Evolutionary conservation across 768 basidiomycete genomes (phyloP), one percentile per base, ranked within the genome.

Genomic region (Psilocybe tampanensis): DNA sequence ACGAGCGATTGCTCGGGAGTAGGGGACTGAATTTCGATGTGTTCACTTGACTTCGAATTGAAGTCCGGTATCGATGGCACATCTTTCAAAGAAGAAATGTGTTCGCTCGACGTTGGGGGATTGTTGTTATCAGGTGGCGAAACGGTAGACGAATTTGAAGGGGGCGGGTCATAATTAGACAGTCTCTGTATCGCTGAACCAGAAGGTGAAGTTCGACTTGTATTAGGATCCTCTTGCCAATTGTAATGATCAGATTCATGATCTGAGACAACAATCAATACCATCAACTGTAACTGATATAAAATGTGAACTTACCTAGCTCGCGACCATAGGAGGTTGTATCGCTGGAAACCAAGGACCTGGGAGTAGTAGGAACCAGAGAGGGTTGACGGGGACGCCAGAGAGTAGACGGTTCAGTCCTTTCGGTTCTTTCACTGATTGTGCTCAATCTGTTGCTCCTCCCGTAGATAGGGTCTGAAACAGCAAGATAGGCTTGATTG

Each of bases 371-470:
- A 54, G 76, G 73, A 29, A 71, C 61, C 29, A 71, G 60, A 26
- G 76, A 70, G 39, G 76, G 74, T 50, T 75, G 75, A 39, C 72
- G 71, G 24, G 78, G 73, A 24, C 76, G 76, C 76, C 80, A 80
- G 41, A 75, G 73, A 15, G 78, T 76, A 13, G 84, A 82, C 33
- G 77, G 74, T 59, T 86, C 87, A 33, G 88, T 85, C 32, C 77
- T 77, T 66, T 91, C 89, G 15, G 88, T 86, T 44, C 69, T 72
- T 71, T 92, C 89, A 21, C 81, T 77, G 57, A 92, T 92, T 3
- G 85, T 88, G 56, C 82, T 87, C 56, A 90, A 71, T 48, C 66
- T 64, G 36, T 68, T 72, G 13, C 57, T 53, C 22, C 56, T 61
- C 12, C 23, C 23, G 24, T 42, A 17, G 13, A 70, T 70, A 9